Evolutionary conservation across 306 rosid genomes (phyloP), one percentile per base, ranked within the genome.

Genomic region (Vigna nakashimae): DNA sequence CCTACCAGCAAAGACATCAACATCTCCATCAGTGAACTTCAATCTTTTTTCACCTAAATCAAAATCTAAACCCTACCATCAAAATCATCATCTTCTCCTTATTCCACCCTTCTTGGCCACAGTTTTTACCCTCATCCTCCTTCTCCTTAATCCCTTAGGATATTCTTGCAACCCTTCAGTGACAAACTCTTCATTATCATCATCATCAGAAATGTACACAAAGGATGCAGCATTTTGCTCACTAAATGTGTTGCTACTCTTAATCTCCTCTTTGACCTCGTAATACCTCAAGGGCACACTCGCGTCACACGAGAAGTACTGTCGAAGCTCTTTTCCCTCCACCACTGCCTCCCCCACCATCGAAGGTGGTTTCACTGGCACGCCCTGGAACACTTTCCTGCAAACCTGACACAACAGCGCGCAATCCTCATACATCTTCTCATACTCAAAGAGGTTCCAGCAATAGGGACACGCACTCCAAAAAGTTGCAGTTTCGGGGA

Each of bases 401-500:
- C 98, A 91, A 69, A 62, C 46, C 87, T 83, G 86, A 56, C 98
- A 93, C 75, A 76, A 71, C 72, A 93, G 20, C n/a, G 91, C 50
- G 65, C 82, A 87, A 18, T 82, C 93, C 60, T 78, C 80, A 48
- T 82, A 93, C 43, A 11, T 79, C 56, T 82, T 85, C 79, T 81
- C 84, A 79, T 86, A 91, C 87, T 80, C 83, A 53, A 73, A 90
- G 65, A 91, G 36, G 67, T 18, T 82, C 84, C 83, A 90, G 59
- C 98, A 91, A 75, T 85, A 93, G 1, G 97, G 96, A 65, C 97
- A 93, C 4, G 83, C 57, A 0, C 96, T 91, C 98, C 98, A 93
- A 62, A 93, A 91, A 22, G 91, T 72, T 49, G 43, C 22, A 50
- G 38, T 4, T 6, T 22, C 4, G 5, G 59, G 24, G 6, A 12